Conservation (phyloP, 2,329 filamentous ascomycete species). For the Alternaria burnsii region DNA sequence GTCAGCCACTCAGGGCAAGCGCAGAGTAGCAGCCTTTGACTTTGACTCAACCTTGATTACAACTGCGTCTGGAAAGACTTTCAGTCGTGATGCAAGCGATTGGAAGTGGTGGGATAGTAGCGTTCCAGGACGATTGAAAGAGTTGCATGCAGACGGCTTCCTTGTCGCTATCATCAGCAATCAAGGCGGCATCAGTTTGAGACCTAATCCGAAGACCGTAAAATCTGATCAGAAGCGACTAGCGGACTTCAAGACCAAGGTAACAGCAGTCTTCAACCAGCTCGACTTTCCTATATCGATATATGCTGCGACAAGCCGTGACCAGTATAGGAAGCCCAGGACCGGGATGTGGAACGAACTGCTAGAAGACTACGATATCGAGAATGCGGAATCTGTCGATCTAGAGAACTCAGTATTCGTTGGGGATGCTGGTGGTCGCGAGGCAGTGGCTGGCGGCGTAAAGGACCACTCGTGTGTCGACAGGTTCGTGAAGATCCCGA, state of each 20-base stretch:
- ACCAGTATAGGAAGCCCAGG: slow-evolving; percentile 86
- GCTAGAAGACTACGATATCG: slow-evolving; percentile 60
- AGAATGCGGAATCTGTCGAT: slow-evolving; percentile 68
- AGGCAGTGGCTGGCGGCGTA: slow-evolving; percentile 52
- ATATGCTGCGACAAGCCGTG: slow-evolving; percentile 86
- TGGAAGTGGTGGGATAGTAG: slow-evolving; percentile 93
- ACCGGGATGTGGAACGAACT: slow-evolving; percentile 86
- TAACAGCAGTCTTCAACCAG: slow-evolving; percentile 71
- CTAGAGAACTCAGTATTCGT: slow-evolving; percentile 80
- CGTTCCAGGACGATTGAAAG: slow-evolving; percentile 72
- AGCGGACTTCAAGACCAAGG: slow-evolving; percentile 83
- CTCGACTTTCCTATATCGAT: slow-evolving; percentile 79
- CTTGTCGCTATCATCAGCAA: slow-evolving; percentile 85
- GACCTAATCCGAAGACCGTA: slow-evolving; percentile 74
- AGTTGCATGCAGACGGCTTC: slow-evolving; percentile 78
- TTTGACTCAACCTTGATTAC: slow-evolving; percentile 85
- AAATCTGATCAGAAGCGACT: slow-evolving; percentile 74
- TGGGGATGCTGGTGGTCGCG: slow-evolving; percentile 76
- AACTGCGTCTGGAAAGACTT: slow-evolving; percentile 81
- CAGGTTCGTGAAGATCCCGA: slow-evolving; percentile 53
- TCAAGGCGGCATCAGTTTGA: slow-evolving; percentile 82
- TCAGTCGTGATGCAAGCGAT: slow-evolving; percentile 73
- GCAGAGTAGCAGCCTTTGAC: slow-evolving; percentile 51
- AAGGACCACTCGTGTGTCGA: slow-evolving; percentile 69
- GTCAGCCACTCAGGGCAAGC: slow-evolving; percentile 24